Evolutionary conservation across 2,329 filamentous ascomycete genomes (phyloP).

Genomic region (Verticillium nonalfalfae): DNA sequence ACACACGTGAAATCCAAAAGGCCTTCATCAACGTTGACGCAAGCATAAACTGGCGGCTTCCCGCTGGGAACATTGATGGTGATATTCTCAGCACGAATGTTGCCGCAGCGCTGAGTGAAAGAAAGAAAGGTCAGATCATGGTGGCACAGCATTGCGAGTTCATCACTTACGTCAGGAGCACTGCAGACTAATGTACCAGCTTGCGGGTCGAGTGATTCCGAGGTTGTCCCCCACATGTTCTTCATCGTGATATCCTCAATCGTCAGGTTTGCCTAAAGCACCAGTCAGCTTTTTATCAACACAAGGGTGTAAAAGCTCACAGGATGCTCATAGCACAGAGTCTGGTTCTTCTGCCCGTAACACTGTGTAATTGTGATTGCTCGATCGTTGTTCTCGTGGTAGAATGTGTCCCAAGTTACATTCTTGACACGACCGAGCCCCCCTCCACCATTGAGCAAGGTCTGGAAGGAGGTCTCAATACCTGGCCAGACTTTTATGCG

Average conservation of each 20-base stretch:
- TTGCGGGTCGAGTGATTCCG: constrained; percentile 8
- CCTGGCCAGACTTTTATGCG: constrained; percentile 69
- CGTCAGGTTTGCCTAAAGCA: background rate
- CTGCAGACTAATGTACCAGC: constrained; percentile 12
- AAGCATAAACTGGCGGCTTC: constrained; percentile 7
- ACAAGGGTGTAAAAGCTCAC: constrained; percentile 4
- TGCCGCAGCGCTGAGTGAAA: constrained; percentile 4
- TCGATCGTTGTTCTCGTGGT: constrained; percentile 52
- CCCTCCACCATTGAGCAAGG: constrained; percentile 52
- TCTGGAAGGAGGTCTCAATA: constrained; percentile 19
- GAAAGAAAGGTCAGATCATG: too few species aligned
- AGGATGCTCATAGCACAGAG: constrained; percentile 25
- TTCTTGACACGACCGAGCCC: constrained; percentile 54
- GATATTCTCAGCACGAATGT: constrained; percentile 10
- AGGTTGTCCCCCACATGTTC: constrained; percentile 9
- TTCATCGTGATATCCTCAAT: constrained; percentile 12
- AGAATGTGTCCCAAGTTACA: constrained; percentile 59
- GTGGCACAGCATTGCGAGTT: background rate
- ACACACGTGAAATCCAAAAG: constrained; percentile 5
- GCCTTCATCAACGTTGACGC: constrained; percentile 7
- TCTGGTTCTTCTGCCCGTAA: constrained; percentile 13
- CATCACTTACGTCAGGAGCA: constrained; percentile 4
- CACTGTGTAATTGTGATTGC: constrained; percentile 19
- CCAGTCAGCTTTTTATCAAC: background rate
- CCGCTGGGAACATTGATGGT: constrained; percentile 9